phyloP scores from a whole-genome alignment of 2,329 filamentous ascomycete genomes.

The Cladosporium cucumerinum region DNA sequence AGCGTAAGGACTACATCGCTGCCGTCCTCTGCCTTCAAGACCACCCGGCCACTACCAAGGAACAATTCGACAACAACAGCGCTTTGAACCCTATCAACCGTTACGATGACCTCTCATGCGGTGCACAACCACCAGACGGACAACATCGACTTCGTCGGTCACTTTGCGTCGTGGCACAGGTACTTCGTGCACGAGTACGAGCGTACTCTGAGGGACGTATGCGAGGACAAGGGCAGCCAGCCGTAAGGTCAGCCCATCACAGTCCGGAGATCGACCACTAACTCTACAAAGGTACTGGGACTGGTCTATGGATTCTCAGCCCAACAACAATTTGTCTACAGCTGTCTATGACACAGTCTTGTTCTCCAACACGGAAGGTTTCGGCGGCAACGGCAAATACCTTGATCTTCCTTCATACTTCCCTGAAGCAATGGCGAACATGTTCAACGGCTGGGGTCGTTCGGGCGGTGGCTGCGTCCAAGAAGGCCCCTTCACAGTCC shows the following conservation, averaged over 20 bases:
- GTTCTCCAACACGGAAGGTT: constrained; percentile 16
- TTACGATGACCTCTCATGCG: constrained; percentile 29
- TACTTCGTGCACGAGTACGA: constrained; percentile 30
- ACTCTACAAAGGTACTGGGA: constrained; percentile 26
- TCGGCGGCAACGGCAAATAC: constrained; percentile 23
- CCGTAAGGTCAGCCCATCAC: background rate
- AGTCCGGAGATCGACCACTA: background rate
- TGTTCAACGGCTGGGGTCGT: background rate
- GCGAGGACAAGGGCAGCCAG: constrained; percentile 23
- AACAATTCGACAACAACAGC: constrained; percentile 17
- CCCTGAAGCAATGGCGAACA: constrained; percentile 11
- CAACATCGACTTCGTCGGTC: constrained; percentile 22
- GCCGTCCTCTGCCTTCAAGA: constrained; percentile 26
- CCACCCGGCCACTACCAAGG: constrained; percentile 20
- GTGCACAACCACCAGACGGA: constrained; percentile 24
- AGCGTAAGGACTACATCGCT: constrained; percentile 25
- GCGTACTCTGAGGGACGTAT: constrained; percentile 22
- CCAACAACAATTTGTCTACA: constrained; percentile 15
- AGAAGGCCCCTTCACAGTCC: constrained; percentile 28
- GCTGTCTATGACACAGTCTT: constrained; percentile 18
- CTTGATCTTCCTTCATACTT: background rate
- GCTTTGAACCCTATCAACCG: constrained; percentile 12
- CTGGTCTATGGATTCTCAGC: constrained; percentile 25
- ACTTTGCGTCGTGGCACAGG: constrained; percentile 30
- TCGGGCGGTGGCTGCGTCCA: constrained; percentile 22